A percentile compares a stretch with the other conserved stretches of the same genome.
Conservation (phyloP, 768 basidiomycete species). For the Rubroboletus satanas region DNA sequence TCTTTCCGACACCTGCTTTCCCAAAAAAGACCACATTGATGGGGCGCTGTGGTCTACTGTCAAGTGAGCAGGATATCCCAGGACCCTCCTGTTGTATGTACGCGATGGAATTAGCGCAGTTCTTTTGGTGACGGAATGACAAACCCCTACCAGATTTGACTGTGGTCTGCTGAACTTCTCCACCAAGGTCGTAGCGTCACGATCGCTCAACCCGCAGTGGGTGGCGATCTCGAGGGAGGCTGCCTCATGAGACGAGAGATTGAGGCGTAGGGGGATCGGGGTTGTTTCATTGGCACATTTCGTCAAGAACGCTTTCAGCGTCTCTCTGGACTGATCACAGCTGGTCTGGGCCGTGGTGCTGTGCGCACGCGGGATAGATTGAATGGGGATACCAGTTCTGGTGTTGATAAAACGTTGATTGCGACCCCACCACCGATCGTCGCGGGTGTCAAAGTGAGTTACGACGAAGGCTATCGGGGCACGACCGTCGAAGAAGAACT, state of each 20-base stretch:
- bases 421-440: slow-evolving; percentile 32
- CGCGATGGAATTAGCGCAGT: no score
- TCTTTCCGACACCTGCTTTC: slow-evolving; percentile 26
- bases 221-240: background rate
- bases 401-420: slow-evolving; percentile 15
- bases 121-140: no score
- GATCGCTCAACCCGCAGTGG: background rate
- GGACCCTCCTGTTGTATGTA: no score
- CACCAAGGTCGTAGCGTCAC: background rate
- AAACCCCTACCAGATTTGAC: no score
- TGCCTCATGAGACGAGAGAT: background rate
- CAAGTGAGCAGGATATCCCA: no score
- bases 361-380: background rate
- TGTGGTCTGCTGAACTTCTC: no score
- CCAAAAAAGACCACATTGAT: slow-evolving; percentile 36
- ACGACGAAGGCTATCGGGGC: slow-evolving; percentile 36
- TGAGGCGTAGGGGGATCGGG: background rate
- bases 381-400: background rate
- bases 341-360: background rate
- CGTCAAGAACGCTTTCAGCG: background rate
- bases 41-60: background rate
- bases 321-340: background rate
- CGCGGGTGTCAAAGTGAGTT: slow-evolving; percentile 29
- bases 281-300: background rate
- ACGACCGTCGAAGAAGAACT: slow-evolving; percentile 31